Conservation (phyloP, 2,329 filamentous ascomycete species). For the Exophiala alcalophila region DNA sequence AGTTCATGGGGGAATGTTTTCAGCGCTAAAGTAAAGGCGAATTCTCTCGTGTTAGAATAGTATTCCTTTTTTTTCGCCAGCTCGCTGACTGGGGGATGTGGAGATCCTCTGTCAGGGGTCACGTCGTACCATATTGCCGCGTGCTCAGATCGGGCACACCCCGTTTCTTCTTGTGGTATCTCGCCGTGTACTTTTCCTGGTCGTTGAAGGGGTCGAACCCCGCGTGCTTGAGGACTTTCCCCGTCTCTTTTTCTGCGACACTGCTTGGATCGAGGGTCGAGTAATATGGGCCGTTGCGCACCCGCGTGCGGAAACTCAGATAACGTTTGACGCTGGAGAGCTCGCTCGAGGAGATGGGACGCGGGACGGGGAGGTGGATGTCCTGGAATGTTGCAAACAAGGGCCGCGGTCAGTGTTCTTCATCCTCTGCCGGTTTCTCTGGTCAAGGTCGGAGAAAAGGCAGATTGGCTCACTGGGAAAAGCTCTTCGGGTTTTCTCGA, state of each 20-base stretch:
- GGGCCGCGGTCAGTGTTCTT: too few relatives aligned
- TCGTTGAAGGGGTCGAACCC: slow-evolving; percentile 61
- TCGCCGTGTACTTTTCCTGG: slow-evolving; percentile 57
- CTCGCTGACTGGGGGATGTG: background rate
- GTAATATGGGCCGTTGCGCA: slow-evolving; percentile 61
- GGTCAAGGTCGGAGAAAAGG: background rate
- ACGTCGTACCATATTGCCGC: slow-evolving; percentile 53
- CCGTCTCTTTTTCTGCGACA: slow-evolving; percentile 41
- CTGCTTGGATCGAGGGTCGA: slow-evolving; percentile 48
- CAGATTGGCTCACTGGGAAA: slow-evolving; percentile 22
- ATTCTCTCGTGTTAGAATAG: too few relatives aligned
- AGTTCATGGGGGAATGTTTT: slow-evolving; percentile 60
- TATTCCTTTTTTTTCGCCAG: slow-evolving; percentile 30
- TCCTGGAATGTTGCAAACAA: too few relatives aligned
- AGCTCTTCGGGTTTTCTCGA: slow-evolving; percentile 31
- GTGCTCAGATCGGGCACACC: slow-evolving; percentile 54
- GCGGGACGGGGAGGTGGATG: slow-evolving; percentile 22
- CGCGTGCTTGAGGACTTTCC: slow-evolving; percentile 40
- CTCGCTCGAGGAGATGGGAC: slow-evolving; percentile 37
- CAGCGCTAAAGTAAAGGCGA: slow-evolving; percentile 48
- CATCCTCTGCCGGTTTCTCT: too few relatives aligned
- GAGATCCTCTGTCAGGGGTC: background rate
- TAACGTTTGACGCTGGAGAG: slow-evolving; percentile 49
- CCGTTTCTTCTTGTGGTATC: slow-evolving; percentile 56
- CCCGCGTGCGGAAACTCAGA: slow-evolving; percentile 51